Percentiles rank a stretch among this genome's conserved stretches.
phyloP scores from a whole-genome alignment of 306 rosid genomes.

The Vigna unguiculata region DNA sequence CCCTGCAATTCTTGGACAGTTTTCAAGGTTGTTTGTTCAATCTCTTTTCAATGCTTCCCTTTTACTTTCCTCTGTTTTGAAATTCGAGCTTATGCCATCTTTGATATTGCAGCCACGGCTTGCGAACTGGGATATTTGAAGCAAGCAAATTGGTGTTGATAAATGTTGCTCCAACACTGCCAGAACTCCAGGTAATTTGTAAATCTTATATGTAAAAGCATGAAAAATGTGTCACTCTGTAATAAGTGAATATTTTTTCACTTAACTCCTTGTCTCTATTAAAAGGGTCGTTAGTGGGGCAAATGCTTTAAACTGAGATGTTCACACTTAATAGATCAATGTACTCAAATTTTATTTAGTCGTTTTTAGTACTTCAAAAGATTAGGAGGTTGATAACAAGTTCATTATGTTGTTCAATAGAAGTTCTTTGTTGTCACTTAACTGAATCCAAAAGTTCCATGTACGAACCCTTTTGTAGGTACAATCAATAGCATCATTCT shows the following conservation, averaged over 20 bases:
- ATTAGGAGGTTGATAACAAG: not conserved
- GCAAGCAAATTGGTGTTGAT: constrained; percentile 86
- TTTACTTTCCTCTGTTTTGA: constrained; percentile 19
- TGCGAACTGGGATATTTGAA: constrained; percentile 98
- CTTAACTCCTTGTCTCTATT: constrained; percentile 1
- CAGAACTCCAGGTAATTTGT: constrained; percentile 83
- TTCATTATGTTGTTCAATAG: not conserved
- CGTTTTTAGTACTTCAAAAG: not conserved
- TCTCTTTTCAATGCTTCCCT: constrained; percentile 28
- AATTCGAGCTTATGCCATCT: constrained; percentile 46
- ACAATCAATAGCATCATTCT: constrained; percentile 91
- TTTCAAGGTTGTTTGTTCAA: constrained; percentile 75
- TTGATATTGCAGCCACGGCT: constrained; percentile 83
- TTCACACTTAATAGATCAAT: constrained; percentile 9
- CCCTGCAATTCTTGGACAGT: constrained; percentile 99
- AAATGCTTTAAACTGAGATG: constrained; percentile 4
- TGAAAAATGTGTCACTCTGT: not conserved
- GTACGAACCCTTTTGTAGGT: constrained; percentile 62
- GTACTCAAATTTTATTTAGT: not conserved
- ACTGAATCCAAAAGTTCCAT: constrained; percentile 27
- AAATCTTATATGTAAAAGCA: constrained; percentile 12
- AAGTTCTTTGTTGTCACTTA: constrained; percentile 20
- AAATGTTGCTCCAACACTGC: constrained; percentile 91
- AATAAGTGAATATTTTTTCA: not conserved
- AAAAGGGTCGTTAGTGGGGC: not conserved